Evolutionary conservation across 2,329 filamentous ascomycete genomes (phyloP).

Genomic region (Didymosphaeria variabile): DNA sequence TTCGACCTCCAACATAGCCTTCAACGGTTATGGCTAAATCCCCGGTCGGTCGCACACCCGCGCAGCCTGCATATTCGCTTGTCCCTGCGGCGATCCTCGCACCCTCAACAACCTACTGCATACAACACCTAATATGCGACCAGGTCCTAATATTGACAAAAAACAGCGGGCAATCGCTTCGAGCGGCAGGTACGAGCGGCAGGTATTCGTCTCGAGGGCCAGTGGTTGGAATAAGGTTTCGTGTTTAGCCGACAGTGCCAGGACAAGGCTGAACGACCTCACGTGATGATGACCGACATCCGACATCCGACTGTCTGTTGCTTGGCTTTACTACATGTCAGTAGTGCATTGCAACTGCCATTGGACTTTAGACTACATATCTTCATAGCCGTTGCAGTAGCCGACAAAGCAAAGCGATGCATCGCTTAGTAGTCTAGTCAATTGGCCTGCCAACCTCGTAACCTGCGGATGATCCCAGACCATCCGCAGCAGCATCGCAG

Average conservation of each 20-base stretch:
- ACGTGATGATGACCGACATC: not conserved
- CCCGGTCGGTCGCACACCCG: constrained; percentile 2
- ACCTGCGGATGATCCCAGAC: not conserved
- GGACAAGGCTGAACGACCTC: not conserved
- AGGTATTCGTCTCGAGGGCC: not conserved
- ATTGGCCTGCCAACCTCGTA: not conserved
- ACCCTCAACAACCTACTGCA: constrained; percentile 1
- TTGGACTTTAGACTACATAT: not conserved
- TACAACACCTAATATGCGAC: constrained; percentile 1
- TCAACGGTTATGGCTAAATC: not conserved
- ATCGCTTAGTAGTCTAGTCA: not conserved
- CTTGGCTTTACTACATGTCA: not conserved
- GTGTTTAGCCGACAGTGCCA: not conserved
- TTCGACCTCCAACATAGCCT: not conserved
- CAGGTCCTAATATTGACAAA: constrained; percentile 3
- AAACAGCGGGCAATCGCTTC: constrained; percentile 5
- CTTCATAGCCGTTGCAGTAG: not conserved
- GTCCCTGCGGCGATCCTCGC: constrained; percentile 11
- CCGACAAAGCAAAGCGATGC: not conserved
- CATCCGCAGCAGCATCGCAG: not conserved
- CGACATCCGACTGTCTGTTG: not conserved
- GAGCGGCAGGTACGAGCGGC: constrained; percentile 1
- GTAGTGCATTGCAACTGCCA: not conserved
- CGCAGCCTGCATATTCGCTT: constrained; percentile 11
- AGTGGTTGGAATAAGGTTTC: constrained; percentile 4